Evolutionary conservation across 805 yeast genomes (phyloP), one percentile per base, ranked within the genome.

Genomic region (Candida golubevii): DNA sequence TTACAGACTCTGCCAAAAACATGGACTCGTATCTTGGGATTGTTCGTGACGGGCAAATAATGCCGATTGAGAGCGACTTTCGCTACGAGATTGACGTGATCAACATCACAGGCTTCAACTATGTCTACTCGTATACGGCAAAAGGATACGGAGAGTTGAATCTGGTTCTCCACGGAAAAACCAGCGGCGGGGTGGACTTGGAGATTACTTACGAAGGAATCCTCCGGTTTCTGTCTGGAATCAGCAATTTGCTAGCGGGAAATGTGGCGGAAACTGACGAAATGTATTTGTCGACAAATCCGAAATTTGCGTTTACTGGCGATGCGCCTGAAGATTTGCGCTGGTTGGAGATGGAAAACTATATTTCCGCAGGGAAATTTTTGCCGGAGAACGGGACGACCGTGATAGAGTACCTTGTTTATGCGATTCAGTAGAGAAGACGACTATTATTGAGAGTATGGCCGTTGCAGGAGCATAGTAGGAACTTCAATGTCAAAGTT

Each of bases 311-410:
- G 36, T 56, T 79, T 13, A 78, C 71, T 47, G 70, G 65, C 10
- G 61, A 55, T 14, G 69, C 71, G 32, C 70, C 63, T 34, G 72
- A 64, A 9, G 75, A 73, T 51, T 63, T 61, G 55, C 59, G 66
- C 50, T 82, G 87, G 87, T 72, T 73, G n/a, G 50, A 63, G 34
- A 57, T 62, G 35, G 72, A 74, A 57, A 75, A 69, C 51, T 66
- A 79, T 44, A 38, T 79, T n/a, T 85, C 83, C 23, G 76, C 72
- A 57, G 87, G 87, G 31, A 69, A 82, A 45, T 79, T 80, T 54
- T 55, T 75, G 39, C 69, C 81, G 54, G 76, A 74, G 49, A 65
- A 59, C 3, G 56, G 64, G 4, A 79, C 75, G 14, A 58, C 78
- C 48, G 69, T 63, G 48, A 84, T 81, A 33, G 85, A 81, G 61